Evolutionary conservation across 2,329 filamentous ascomycete species (phyloP), one percentile per base, ranked within the genome.

Genomic region (Cryphonectria japonica): DNA sequence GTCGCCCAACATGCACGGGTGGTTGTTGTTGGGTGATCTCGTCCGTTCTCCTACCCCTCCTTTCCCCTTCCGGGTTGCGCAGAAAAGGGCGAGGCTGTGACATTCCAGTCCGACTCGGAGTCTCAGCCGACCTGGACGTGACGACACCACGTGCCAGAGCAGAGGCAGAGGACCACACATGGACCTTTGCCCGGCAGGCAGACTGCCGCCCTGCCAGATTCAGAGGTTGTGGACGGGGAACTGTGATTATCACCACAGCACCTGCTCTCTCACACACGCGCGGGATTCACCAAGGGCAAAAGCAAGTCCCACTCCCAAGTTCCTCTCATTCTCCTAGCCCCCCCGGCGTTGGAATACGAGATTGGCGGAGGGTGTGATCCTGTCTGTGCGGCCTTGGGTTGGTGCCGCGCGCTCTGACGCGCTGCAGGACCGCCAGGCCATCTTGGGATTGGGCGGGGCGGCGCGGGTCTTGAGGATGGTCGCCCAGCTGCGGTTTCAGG

Each of bases 321-420:
- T 6, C 22, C 22, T n/a, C 8, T n/a, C 46, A 19, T 50, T 8
- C 19, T 50, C 54, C 29, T 57, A 26, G 3, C 52, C 26, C 3
- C 52, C 26, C 13, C 13, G 54, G 0, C 2, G 3, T 59, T 14
- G n/a, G 16, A 19, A 59, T 59, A 59, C 54, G 54, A 59, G 54
- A 59, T 59, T 29, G 54, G 7, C 8, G 46, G 3, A n/a, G 46
- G 54, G 13, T 7, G 54, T 34, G 54, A 32, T 59, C 29, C 54
- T 59, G 54, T 50, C 46, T n/a, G 7, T 50, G 54, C 29, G 26
- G 29, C 16, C 54, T 32, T 32, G 54, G 26, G 14, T 32, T 59
- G 46, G 46, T 50, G 54, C 54, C 14, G 54, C 54, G 54, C 54
- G 54, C 54, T 59, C 54, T 32, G 54, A 59, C 54, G 54, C 26